Conservation (phyloP, 2,329 filamentous ascomycete genomes). For the Talaromyces pinophilus region DNA sequence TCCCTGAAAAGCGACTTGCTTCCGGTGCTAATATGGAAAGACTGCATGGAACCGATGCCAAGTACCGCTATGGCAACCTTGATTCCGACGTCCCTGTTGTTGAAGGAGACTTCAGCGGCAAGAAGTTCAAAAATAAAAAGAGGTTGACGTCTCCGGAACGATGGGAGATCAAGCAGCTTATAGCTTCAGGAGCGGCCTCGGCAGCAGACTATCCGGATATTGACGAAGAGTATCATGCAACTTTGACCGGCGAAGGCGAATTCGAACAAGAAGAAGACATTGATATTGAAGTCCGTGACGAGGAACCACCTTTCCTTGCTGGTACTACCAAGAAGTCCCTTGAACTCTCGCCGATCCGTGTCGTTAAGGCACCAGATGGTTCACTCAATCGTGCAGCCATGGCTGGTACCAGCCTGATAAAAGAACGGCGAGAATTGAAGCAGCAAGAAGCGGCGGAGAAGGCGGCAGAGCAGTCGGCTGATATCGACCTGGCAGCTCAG, state of each 20-base stretch:
- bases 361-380: constrained; percentile 97
- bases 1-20: constrained; percentile 73
- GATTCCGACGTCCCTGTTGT: constrained; percentile 62
- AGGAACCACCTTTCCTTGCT: constrained; percentile 92
- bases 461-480: constrained; percentile 69
- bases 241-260: constrained; percentile 78
- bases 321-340: constrained; percentile 96
- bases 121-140: constrained; percentile 70
- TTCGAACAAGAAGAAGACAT: constrained; percentile 95
- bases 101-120: constrained; percentile 61
- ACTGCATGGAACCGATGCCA: constrained; percentile 57
- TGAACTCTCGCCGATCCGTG: constrained; percentile 90
- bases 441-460: constrained; percentile 84
- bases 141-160: constrained; percentile 93
- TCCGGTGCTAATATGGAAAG: constrained; percentile 89
- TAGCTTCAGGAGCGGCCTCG: constrained; percentile 90
- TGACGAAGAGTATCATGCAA: constrained; percentile 89
- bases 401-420: constrained; percentile 83
- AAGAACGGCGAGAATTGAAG: constrained; percentile 83
- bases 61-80: constrained; percentile 59
- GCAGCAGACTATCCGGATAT: constrained; percentile 92
- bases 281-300: constrained; percentile 93
- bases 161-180: constrained; percentile 96
- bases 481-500: constrained; percentile 65
- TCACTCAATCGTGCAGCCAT: constrained; percentile 96